Base-by-base conservation (phyloP, 2,329 filamentous ascomycete genomes). In the Arthrobotrys sinensis region DNA sequence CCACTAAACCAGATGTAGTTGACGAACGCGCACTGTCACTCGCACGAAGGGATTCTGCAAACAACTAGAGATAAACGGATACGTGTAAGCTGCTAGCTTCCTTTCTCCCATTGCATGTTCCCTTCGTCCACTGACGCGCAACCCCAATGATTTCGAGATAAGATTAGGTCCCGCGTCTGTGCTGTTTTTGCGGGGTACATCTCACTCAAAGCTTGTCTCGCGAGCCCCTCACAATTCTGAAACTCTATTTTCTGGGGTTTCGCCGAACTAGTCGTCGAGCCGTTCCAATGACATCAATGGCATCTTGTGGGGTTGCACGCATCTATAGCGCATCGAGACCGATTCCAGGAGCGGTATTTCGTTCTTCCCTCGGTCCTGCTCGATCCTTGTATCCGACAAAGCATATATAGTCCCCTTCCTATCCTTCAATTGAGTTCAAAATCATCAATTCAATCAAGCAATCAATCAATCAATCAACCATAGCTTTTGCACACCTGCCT, bases 101-200 rank as follows among this genome's bases (percentile, higher is more conserved):
- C 69, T 45, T 73, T 73, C 69, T 73, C 60, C 69, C 69, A 52
- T 73, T 48, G 48, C 36, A 38, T 46, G n/a, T 73, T 73, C 69
- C 69, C 69, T 73, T 73, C 69, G 69, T 73, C 69, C 69, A 73
- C 60, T 45, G 40, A 73, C 69, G 69, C 69, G 69, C 63, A 52
- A 73, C 46, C 16, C 40, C 60, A 36, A 21, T 36, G 16, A 5
- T 12, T 57, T 38, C 36, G 16, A 57, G 36, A 65, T 57, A 55
- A 73, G 60, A 55, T 48, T 73, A 48, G 24, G 24, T 40, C 19
- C 69, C 52, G 53, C 40, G 34, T 46, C 38, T 28, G 16, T 38
- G 53, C 28, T 28, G 24, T 32, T 46, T 46, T 73, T 60, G 55
- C 57, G 55, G 69, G 48, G 60, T 60, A 60, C 34, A 60, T 43